A percentile compares a stretch with the other conserved stretches of the same genome.
These are phyloP conservation scores for Erysiphe pisi DNA, from an alignment of 2,329 filamentous ascomycete genomes.

Conservation along the genomic window DNA sequence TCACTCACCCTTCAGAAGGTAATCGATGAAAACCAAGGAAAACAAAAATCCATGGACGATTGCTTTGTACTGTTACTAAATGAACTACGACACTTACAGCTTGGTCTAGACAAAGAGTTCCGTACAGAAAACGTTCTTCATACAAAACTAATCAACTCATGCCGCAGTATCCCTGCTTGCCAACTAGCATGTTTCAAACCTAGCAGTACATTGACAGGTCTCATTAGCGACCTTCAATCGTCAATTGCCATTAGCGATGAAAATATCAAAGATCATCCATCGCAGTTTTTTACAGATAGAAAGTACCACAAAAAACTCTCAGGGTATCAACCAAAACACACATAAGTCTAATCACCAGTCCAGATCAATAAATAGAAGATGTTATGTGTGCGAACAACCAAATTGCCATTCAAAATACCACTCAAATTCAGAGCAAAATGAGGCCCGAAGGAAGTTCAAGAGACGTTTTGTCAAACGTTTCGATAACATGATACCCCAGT, in stretches of 20 bases:
- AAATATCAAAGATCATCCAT: background rate
- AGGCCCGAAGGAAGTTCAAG: constrained; percentile 9
- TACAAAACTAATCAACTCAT: background rate
- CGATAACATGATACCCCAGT: background rate
- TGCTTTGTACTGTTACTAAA: background rate
- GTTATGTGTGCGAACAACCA: background rate
- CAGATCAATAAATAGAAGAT: background rate
- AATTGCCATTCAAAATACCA: background rate
- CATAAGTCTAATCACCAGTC: background rate
- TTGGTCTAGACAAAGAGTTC: background rate
- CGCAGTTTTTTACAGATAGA: constrained; percentile 14
- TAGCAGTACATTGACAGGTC: background rate
- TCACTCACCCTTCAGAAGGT: background rate
- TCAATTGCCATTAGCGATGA: background rate
- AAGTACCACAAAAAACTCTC: background rate
- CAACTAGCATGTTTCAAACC: constrained; percentile 12
- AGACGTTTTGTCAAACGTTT: constrained; percentile 9
- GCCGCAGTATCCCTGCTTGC: constrained; percentile 1
- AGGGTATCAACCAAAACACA: background rate
- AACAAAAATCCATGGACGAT: background rate
- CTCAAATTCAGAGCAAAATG: background rate
- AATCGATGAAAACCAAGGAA: background rate
- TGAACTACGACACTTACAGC: background rate
- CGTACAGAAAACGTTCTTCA: background rate
- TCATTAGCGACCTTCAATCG: background rate